Evolutionary conservation across 768 basidiomycete species (phyloP), one percentile per base, ranked within the genome.

Genomic region (Podaxis sp.): DNA sequence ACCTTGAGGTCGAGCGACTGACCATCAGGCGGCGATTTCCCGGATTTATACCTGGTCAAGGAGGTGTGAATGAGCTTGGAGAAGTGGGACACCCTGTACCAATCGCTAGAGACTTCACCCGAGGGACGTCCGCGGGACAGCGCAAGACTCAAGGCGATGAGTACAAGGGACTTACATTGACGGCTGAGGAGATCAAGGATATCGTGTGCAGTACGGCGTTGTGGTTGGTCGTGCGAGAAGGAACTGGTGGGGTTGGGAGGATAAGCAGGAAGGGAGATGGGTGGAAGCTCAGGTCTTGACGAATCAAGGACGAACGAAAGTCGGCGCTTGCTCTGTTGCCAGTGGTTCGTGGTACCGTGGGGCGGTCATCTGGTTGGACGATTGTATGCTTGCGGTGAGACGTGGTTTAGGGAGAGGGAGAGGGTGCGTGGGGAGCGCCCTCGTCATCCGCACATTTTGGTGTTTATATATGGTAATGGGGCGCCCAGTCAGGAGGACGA

Each of bases 141-240:
- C 63, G 57, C 5, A 53, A 59, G 11, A 58, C 54, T 36, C 63
- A 44, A 24, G 40, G 65, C 30, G 69, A 69, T 40, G 69, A 72
- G 40, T 78, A 76, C 62, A 60, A 58, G 22, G 87, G 85, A 30
- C 73, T 93, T 46, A 75, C 85, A 36, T 75, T 98, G 56, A 92
- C 87, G 1, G 93, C 93, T 52, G 95, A 96, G 76, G 93, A 96
- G 74, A 88, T 97, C 75, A 96, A 97, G 76, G 96, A 98, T 76
- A 82, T 93, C 17, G 87, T 96, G 61, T 92, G 89, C 68, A 88
- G 87, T 44, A 96, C 93, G 0, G 92, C 87, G 4, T 77, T 97
- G 73, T 98, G 95, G 95, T 75, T 98, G 57, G 89, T 95, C 19
- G 94, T 96, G 2, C 80, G 96, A 54, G 95, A 98, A 74, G 88